A percentile compares a stretch with the other conserved stretches of the same genome.
Evolutionary conservation across 768 basidiomycete genomes (phyloP).

Genomic region (Mycena capillaripes): DNA sequence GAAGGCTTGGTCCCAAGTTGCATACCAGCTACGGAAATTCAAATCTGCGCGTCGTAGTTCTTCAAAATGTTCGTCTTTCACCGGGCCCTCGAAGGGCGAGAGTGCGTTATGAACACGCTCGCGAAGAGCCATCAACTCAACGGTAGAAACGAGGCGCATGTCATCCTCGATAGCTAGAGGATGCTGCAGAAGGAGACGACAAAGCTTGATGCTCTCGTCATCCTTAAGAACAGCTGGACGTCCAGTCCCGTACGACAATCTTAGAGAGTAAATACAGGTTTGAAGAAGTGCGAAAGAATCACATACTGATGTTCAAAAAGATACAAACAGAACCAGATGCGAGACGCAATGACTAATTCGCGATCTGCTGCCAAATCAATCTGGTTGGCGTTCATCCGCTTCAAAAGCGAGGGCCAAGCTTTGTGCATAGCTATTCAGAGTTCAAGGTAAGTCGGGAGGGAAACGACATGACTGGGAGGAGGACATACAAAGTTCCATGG

Average conservation of each 20-base stretch:
- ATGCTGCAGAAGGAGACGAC: conserved; percentile 84
- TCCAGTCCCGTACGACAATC: conserved; percentile 95
- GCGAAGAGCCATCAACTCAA: conserved; percentile 91
- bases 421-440: conserved; percentile 81
- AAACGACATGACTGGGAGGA: conserved; percentile 7
- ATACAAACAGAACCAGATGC: conserved; percentile 95
- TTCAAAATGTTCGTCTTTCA: conserved; percentile 78
- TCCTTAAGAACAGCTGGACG: conserved; percentile 94
- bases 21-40: conserved; percentile 88
- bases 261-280: conserved; percentile 46
- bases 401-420: conserved; percentile 87
- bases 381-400: conserved; percentile 82
- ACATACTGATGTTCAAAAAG: conserved; percentile 95
- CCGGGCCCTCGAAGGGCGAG: conserved; percentile 82
- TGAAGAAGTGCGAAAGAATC: background rate
- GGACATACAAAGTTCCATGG: conserved; percentile 88
- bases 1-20: conserved; percentile 83
- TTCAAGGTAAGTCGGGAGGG: background rate
- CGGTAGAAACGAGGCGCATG: conserved; percentile 94
- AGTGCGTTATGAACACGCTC: conserved; percentile 89
- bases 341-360: conserved; percentile 83
- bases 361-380: conserved; percentile 73
- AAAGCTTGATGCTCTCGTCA: conserved; percentile 90
- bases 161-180: conserved; percentile 94
- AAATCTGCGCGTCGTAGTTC: conserved; percentile 80